Conservation (phyloP, 768 basidiomycete genomes). For the Gymnopilus junonius region DNA sequence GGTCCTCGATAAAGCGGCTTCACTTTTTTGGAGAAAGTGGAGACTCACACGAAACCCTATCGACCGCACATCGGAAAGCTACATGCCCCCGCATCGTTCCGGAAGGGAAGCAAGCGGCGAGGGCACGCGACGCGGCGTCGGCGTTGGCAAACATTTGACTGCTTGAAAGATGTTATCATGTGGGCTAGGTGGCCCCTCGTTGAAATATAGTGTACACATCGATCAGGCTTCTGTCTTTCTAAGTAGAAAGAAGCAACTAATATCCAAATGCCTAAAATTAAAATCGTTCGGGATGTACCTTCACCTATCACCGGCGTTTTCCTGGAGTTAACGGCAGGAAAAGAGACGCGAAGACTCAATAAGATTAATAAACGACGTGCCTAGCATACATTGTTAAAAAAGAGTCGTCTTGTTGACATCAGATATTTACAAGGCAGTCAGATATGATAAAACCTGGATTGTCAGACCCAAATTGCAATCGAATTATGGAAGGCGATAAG, state of each 20-base stretch:
- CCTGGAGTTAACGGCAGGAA: neutral
- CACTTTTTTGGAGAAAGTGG: neutral
- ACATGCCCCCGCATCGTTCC: neutral
- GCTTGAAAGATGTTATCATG: too few species aligned
- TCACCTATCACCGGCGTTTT: conserved; percentile 3
- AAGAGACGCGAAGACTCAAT: neutral
- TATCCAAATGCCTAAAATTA: neutral
- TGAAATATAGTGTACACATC: too few species aligned
- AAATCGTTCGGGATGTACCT: neutral
- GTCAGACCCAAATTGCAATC: too few species aligned
- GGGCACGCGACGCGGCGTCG: neutral
- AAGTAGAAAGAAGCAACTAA: neutral
- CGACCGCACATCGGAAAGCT: neutral
- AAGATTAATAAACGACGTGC: neutral
- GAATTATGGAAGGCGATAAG: neutral
- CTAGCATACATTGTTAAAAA: neutral
- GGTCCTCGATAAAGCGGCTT: neutral
- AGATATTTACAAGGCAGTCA: too few species aligned
- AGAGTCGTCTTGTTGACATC: neutral
- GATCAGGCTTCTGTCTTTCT: neutral
- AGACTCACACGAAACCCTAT: neutral
- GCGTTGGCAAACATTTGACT: neutral
- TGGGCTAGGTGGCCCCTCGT: too few species aligned
- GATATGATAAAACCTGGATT: too few species aligned
- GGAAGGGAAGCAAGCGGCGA: too few species aligned